phyloP scores from a whole-genome alignment of 2,329 filamentous ascomycete species.

The Trichoderma pleuroti region DNA sequence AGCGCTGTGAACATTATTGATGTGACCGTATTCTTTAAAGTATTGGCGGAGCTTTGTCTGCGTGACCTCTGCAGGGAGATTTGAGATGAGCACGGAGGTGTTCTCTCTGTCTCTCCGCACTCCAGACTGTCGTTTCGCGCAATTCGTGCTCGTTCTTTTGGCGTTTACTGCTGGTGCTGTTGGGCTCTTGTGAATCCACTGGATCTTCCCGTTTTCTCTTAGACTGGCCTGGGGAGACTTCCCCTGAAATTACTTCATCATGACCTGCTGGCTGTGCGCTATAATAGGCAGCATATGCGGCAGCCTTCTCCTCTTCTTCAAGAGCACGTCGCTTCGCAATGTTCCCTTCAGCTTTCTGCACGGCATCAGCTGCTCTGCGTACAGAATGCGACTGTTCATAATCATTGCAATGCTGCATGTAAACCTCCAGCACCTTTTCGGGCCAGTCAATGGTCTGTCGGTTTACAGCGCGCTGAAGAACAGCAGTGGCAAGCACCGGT shows the following conservation, averaged over 20 bases:
- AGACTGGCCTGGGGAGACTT: conserved; percentile 38
- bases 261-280: conserved; percentile 30
- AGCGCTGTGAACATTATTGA: conserved; percentile 73
- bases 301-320: conserved; percentile 60
- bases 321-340: conserved; percentile 62
- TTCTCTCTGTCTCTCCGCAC: conserved; percentile 86
- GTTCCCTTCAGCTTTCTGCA: conserved; percentile 63
- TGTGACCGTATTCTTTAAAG: conserved; percentile 84
- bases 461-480: conserved; percentile 68
- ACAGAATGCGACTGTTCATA: conserved; percentile 78
- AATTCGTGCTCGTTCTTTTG: conserved; percentile 47
- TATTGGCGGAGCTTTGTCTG: conserved; percentile 79
- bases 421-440: conserved; percentile 70
- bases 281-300: conserved; percentile 45
- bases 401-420: conserved; percentile 79
- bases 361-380: conserved; percentile 68
- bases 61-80: conserved; percentile 66
- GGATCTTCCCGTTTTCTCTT: conserved; percentile 75
- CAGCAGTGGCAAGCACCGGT: conserved; percentile 70
- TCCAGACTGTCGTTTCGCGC: conserved; percentile 31
- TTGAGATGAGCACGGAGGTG: conserved; percentile 75
- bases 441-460: conserved; percentile 68
- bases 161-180: conserved; percentile 66
- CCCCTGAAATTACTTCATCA: conserved; percentile 19
- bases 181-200: conserved; percentile 40